Conservation (phyloP, 768 basidiomycete genomes). For the Trametes cingulata region DNA sequence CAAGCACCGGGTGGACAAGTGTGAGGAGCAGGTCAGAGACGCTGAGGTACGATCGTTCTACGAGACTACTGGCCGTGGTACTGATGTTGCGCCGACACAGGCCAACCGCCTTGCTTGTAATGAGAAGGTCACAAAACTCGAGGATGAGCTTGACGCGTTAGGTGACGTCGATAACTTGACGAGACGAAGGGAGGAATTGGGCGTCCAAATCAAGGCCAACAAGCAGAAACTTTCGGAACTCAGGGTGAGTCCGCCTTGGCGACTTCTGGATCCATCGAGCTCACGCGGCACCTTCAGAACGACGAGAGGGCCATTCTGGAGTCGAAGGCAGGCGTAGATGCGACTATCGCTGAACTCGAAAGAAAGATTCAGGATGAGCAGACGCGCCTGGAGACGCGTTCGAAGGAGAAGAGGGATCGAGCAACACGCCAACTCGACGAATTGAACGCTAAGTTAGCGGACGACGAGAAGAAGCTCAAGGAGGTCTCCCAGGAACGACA, state of each 20-base stretch:
- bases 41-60: conserved; percentile 38
- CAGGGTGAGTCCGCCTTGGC: conserved; percentile 38
- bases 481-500: conserved; percentile 1
- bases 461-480: conserved; percentile 8
- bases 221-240: conserved; percentile 44
- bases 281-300: conserved; percentile 36
- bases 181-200: conserved; percentile 36
- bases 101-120: not conserved
- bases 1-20: conserved; percentile 40
- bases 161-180: conserved; percentile 47
- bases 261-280: not conserved
- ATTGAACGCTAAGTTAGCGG: conserved; percentile 41
- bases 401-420: conserved; percentile 64
- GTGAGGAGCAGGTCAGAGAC: conserved; percentile 39
- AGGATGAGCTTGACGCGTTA: conserved; percentile 43
- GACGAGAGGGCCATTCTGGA: conserved; percentile 53
- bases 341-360: conserved; percentile 39
- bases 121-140: conserved; percentile 35
- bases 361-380: conserved; percentile 55
- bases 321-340: conserved; percentile 37
- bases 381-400: conserved; percentile 52
- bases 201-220: conserved; percentile 47
- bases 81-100: conserved; percentile 13
- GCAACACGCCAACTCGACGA: conserved; percentile 50
- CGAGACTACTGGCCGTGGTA: not conserved